Base-by-base conservation (phyloP, 768 basidiomycete genomes). In the Leccinum obscurum region DNA sequence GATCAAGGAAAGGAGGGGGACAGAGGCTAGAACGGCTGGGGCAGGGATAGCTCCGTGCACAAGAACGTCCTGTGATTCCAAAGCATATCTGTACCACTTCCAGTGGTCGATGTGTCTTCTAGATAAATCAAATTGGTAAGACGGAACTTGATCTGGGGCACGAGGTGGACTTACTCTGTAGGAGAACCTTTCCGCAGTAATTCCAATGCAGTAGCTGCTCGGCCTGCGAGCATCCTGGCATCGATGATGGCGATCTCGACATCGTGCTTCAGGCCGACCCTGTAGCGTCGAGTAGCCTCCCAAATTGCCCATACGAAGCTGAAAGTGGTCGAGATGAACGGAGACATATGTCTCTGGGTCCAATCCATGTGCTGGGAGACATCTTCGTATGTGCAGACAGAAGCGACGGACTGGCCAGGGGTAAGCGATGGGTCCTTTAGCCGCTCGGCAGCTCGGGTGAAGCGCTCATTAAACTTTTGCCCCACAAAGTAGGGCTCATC, bases 231-330 rank as follows among this genome's bases (percentile, higher is more conserved):
- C 55, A 84, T 81, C 52, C 75, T 76, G 3, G 88, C 84, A 76
- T 92, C 89, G 67, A 92, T 91, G 58, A 92, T 77, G 14, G 90
- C 90, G 62, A 92, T 90, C 70, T 92, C 82, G 30, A 92, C 76
- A 58, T 89, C 85, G 62, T 90, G 88, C 71, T 92, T 92, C 56
- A 90, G 75, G 41, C 85, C 85, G 39, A 79, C 75, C 65, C 86
- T 84, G 68, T 89, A 90, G n/a, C 90, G 84, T 58, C 88, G 78
- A 22, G 88, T 80, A 4, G 89, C 90, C 70, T 92, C 90, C 89
- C 89, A 92, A 39, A 92, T 79, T 8, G 89, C 85, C 90, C 90
- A 92, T 39, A 81, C 83, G 64, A 92, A 89, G 76, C 87, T 91
- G 71, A 92, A 91, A 6, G 90, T 90, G 2, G 88, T 82, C 3